These are phyloP conservation scores for Leptographium procerum DNA, from an alignment of 2,329 filamentous ascomycete genomes.

Conservation along the genomic window DNA sequence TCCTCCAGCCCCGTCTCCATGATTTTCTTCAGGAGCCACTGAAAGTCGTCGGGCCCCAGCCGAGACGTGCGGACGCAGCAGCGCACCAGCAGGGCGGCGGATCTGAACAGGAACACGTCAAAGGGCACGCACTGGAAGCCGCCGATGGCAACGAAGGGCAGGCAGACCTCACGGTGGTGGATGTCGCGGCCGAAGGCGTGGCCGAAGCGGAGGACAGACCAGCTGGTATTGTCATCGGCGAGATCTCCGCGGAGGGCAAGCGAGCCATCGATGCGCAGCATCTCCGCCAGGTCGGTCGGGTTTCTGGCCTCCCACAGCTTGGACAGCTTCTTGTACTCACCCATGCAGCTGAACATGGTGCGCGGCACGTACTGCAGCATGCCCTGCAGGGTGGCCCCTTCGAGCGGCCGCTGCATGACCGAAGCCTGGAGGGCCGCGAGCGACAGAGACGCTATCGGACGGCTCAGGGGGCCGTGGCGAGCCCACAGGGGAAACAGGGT, in stretches of 20 bases:
- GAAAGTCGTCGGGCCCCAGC: not conserved
- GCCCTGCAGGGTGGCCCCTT: not conserved
- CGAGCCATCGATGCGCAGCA: not conserved
- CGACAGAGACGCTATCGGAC: not conserved
- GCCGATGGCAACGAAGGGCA: not conserved
- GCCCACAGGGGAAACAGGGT: not conserved
- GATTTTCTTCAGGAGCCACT: not conserved
- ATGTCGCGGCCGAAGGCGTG: not conserved
- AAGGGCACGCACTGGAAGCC: not conserved
- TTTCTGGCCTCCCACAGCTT: not conserved
- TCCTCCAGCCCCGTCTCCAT: not conserved
- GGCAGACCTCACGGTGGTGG: not conserved
- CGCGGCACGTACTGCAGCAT: not conserved
- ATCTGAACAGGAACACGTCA: not conserved
- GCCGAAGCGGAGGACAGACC: not conserved
- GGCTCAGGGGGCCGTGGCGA: not conserved
- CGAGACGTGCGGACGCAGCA: not conserved
- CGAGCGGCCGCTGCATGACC: not conserved
- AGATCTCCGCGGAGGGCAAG: not conserved
- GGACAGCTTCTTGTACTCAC: constrained; percentile 1
- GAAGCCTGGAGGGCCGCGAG: not conserved
- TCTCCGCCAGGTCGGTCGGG: not conserved
- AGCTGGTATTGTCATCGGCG: not conserved
- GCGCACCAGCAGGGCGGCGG: not conserved
- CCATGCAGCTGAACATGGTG: not conserved